phyloP scores from a whole-genome alignment of 495 filamentous ascomycete species.

The Cercophora newfieldiana region DNA sequence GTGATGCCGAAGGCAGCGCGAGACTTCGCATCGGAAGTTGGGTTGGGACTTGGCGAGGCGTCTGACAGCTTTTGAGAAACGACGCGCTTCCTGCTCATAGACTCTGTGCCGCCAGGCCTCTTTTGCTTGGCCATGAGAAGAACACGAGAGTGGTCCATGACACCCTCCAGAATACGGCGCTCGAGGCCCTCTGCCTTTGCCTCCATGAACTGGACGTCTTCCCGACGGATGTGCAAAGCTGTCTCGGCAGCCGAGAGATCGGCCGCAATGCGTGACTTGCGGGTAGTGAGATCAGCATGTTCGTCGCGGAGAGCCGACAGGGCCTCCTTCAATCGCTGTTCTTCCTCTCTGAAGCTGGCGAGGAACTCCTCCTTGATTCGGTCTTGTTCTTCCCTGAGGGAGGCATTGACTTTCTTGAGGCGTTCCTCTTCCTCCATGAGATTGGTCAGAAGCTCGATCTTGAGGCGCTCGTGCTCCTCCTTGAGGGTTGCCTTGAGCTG shows the following conservation, averaged over 20 bases:
- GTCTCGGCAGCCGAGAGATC: constrained; percentile 88
- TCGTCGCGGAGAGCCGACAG: constrained; percentile 57
- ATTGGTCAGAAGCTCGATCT: constrained; percentile 60
- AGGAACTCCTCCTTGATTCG: constrained; percentile 64
- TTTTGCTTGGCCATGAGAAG: constrained; percentile 68
- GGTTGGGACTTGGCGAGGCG: background rate
- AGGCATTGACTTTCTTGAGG: constrained; percentile 71
- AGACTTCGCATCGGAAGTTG: constrained; percentile 30
- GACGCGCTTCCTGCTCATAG: constrained; percentile 75
- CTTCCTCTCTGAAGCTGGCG: constrained; percentile 49
- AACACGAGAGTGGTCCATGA: constrained; percentile 90
- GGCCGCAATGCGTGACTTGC: constrained; percentile 74
- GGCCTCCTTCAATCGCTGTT: constrained; percentile 41
- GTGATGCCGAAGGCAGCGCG: constrained; percentile 47
- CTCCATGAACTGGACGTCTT: constrained; percentile 90
- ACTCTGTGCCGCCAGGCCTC: constrained; percentile 41
- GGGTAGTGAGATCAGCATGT: constrained; percentile 67
- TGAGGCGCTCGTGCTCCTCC: constrained; percentile 33
- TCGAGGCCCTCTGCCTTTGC: constrained; percentile 82
- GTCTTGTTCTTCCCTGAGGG: constrained; percentile 67
- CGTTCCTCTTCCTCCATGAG: constrained; percentile 71
- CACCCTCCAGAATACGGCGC: constrained; percentile 87
- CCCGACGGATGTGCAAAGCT: constrained; percentile 79
- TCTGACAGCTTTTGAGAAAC: constrained; percentile 16
- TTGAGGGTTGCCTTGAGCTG: constrained; percentile 60